phyloP scores from a whole-genome alignment of 768 basidiomycete species.

The Rubroboletus pulcherrimus region DNA sequence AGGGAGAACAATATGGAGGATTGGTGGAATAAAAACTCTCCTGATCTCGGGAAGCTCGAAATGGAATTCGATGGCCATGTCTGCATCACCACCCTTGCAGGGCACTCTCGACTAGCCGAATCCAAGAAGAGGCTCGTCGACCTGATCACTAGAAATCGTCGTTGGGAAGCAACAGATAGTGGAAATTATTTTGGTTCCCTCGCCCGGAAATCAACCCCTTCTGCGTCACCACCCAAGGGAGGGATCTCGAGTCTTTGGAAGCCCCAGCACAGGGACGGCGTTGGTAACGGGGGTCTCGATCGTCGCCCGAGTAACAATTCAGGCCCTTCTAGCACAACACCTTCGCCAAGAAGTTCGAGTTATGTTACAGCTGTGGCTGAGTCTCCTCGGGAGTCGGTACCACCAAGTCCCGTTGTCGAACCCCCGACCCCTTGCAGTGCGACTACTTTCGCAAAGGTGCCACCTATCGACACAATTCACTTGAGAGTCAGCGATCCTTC shows the following conservation, averaged over 20 bases:
- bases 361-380: constrained; percentile 6
- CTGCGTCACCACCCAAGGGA: background rate
- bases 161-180: constrained; percentile 3
- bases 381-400: constrained; percentile 7
- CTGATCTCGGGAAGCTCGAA: constrained; percentile 15
- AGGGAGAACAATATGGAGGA: constrained; percentile 21
- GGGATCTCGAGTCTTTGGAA: background rate
- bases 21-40: constrained; percentile 33
- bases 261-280: background rate
- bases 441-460: background rate
- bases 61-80: constrained; percentile 37
- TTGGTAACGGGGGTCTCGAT: background rate
- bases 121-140: constrained; percentile 15
- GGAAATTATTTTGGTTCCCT: constrained; percentile 14
- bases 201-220: background rate
- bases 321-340: background rate
- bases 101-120: constrained; percentile 3
- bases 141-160: constrained; percentile 7
- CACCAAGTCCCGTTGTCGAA: constrained; percentile 7
- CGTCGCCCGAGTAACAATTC: background rate
- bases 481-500: background rate
- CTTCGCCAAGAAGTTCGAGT: background rate
- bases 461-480: background rate
- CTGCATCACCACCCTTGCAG: constrained; percentile 34
- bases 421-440: constrained; percentile 8